Conservation (phyloP, 2,329 filamentous ascomycete species). For the Lachnellula hyalina region DNA sequence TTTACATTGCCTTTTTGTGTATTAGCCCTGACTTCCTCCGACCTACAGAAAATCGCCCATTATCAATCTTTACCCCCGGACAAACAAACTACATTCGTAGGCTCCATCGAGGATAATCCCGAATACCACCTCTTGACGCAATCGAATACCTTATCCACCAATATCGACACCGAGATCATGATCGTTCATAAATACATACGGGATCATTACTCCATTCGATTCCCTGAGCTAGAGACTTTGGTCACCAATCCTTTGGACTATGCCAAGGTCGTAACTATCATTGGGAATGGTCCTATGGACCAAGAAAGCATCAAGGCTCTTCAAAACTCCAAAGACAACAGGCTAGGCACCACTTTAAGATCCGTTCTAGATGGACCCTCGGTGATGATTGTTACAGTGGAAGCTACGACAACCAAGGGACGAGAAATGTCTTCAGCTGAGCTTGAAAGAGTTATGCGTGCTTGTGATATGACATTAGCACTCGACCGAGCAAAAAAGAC, state of each 20-base stretch:
- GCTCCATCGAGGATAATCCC: conserved; percentile 85
- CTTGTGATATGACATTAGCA: conserved; percentile 82
- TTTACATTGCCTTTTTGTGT: conserved; percentile 59
- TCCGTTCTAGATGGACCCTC: conserved; percentile 82
- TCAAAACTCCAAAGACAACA: conserved; percentile 71
- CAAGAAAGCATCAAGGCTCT: conserved; percentile 73
- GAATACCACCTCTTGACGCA: conserved; percentile 86
- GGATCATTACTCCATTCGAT: conserved; percentile 90
- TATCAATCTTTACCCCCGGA: conserved; percentile 66
- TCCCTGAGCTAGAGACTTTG: conserved; percentile 85
- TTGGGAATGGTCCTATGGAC: conserved; percentile 88
- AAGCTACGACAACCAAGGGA: conserved; percentile 85
- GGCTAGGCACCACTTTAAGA: conserved; percentile 68
- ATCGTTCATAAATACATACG: conserved; percentile 94
- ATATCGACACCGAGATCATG: conserved; percentile 88
- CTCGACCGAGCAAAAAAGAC: conserved; percentile 83
- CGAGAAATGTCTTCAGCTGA: conserved; percentile 70
- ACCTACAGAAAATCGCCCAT: conserved; percentile 70
- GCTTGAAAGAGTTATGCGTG: conserved; percentile 65
- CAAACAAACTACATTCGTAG: conserved; percentile 60
- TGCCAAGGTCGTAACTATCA: conserved; percentile 87
- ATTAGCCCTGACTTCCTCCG: conserved; percentile 64
- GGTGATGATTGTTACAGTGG: conserved; percentile 92
- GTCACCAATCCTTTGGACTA: conserved; percentile 92
- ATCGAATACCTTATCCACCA: conserved; percentile 83